Conservation (phyloP, 179 eudicot genomes). For the Patellifolia procumbens region DNA sequence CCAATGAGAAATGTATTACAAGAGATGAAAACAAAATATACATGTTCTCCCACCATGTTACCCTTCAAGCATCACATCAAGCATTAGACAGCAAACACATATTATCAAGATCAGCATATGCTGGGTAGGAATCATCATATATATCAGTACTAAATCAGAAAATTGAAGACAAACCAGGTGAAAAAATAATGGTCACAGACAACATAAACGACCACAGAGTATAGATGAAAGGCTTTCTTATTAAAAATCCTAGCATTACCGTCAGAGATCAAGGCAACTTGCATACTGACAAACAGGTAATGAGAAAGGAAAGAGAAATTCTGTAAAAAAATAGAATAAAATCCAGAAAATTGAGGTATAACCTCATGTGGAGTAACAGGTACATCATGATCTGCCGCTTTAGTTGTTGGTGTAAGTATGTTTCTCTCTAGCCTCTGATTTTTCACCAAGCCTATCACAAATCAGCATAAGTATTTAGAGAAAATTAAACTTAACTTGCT, state of each 20-base stretch:
- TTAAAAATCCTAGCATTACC: neutral
- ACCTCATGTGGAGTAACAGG: too few species aligned
- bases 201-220: neutral
- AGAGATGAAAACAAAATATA: neutral
- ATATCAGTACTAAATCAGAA: neutral
- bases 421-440: too few species aligned
- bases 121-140: neutral
- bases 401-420: too few species aligned
- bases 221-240: neutral
- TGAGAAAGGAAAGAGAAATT: too few species aligned
- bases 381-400: too few species aligned
- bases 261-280: neutral
- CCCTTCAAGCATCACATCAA: neutral
- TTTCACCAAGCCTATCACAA: too few species aligned
- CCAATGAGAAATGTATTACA: neutral
- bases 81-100: neutral
- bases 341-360: too few species aligned
- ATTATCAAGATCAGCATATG: neutral
- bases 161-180: neutral
- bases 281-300: neutral
- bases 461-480: too few species aligned
- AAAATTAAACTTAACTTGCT: conserved; percentile 18
- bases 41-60: too few species aligned
- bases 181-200: neutral
- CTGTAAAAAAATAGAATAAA: too few species aligned